Base-by-base conservation (phyloP, 1,284 basidiomycete species). In the Macrocystidia cucumis region DNA sequence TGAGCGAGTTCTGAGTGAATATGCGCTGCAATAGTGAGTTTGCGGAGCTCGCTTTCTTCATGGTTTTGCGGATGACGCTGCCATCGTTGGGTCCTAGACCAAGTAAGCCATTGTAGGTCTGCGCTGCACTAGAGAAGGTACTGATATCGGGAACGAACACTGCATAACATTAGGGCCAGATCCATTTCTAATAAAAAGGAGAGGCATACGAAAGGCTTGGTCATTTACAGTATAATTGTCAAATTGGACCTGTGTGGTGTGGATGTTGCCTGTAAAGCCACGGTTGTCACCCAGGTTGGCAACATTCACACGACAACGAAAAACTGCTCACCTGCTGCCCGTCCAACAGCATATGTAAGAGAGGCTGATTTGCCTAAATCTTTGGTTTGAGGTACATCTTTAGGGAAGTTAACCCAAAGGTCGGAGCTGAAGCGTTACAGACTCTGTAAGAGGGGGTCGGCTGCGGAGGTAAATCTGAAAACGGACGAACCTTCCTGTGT, bases 11-110 rank as follows among this genome's bases (percentile, higher is more conserved):
- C 41, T 74, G 68, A 11, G 59, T 53, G 51, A 84, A 84, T 41
- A 84, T 77, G 12, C 68, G 67, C 55, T 83, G 74, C 13, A 81
- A 57, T 9, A 74, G 63, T 2, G 77, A 61, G n/a, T n/a, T n/a
- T 43, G 72, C 67, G 9, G 57, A 63, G 9, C 46, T 39, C n/a
- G 47, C 38, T 13, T 31, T 43, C 2, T 49, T 36, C 16, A 65
- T 42, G 11, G 43, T 36, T 19, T 47, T 27, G 28, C 54, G 58
- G 38, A 69, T 54, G 39, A 59, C 61, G 9, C 71, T 74, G 3
- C 60, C 62, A 11, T 52, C 51, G 43, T 60, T 62, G n/a, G 73
- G 73, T 0, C 74, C 74, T 3, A 77, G 60, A 3, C 74, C 55
- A 31, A n/a, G 2, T 22, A 19, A 16, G 25, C 32, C 30, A 6